Percentiles rank a stretch among this genome's conserved stretches.
Evolutionary conservation across 2,329 filamentous ascomycete genomes (phyloP).

Genomic region (Diaporthe eres): DNA sequence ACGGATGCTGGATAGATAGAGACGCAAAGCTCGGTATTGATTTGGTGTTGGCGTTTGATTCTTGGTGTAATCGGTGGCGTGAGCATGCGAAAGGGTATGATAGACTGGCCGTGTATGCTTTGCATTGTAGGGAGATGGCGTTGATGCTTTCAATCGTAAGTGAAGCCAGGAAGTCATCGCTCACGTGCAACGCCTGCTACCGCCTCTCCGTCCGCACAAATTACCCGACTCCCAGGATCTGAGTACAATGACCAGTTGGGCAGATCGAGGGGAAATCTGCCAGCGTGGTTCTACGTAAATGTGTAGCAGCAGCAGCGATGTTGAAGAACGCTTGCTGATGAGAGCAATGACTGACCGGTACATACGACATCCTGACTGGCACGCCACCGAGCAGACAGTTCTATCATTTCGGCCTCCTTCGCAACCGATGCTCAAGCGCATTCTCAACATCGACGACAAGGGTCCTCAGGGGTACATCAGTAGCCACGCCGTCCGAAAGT

Average conservation of each 20-base stretch:
- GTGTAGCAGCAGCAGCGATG: not conserved
- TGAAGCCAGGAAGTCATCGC: not conserved
- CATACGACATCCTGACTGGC: not conserved
- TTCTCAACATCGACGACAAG: conserved; percentile 26
- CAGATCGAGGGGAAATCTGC: not conserved
- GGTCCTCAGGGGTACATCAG: not conserved
- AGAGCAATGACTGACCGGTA: not conserved
- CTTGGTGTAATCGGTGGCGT: not conserved
- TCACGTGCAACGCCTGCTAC: not conserved
- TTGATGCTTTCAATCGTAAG: not conserved
- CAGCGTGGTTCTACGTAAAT: not conserved
- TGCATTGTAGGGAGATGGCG: not conserved
- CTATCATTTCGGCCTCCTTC: not conserved
- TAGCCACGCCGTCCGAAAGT: not conserved
- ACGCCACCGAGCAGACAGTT: too few relatives aligned
- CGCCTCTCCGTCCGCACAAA: too few relatives aligned
- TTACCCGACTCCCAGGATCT: not conserved
- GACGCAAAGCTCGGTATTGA: not conserved
- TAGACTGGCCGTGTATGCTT: not conserved
- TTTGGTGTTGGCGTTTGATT: not conserved
- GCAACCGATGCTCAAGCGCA: not conserved
- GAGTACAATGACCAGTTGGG: not conserved
- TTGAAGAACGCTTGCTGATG: not conserved
- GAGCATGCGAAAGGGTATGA: not conserved
- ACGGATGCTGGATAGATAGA: not conserved